phyloP scores from a whole-genome alignment of 495 filamentous ascomycete species.

The Talaromyces liani region DNA sequence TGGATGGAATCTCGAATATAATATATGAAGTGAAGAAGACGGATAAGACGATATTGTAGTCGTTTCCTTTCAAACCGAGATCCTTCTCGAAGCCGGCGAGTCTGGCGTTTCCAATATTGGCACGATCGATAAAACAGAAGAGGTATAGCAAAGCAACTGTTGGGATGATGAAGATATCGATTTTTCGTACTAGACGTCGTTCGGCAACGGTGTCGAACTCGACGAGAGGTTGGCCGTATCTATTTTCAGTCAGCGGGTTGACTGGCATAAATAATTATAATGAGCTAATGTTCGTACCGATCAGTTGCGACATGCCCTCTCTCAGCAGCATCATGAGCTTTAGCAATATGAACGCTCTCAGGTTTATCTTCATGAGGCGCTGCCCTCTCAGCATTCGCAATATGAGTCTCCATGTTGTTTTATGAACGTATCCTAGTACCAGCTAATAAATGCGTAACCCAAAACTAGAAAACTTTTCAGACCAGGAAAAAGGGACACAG shows the following conservation, averaged over 20 bases:
- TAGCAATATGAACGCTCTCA: not conserved
- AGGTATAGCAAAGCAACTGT: conserved; percentile 42
- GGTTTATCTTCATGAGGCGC: not conserved
- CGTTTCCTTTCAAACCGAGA: conserved; percentile 27
- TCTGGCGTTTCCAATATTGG: conserved; percentile 49
- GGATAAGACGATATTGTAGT: conserved; percentile 28
- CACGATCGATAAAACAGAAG: conserved; percentile 50
- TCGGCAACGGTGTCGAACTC: conserved; percentile 55
- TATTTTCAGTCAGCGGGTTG: not conserved
- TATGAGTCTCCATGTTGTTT: not conserved
- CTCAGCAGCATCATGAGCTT: conserved; percentile 44
- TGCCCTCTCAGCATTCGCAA: not conserved
- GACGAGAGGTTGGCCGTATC: conserved; percentile 29
- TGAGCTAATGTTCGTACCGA: conserved; percentile 27
- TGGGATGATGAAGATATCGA: conserved; percentile 40
- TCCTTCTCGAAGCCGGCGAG: conserved; percentile 37
- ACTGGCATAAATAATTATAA: not conserved
- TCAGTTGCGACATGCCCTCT: conserved; percentile 55
- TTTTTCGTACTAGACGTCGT: conserved; percentile 38
- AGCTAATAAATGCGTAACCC: not conserved
- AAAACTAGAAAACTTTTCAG: not conserved
- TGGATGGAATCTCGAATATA: conserved; percentile 61
- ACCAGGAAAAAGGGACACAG: not conserved
- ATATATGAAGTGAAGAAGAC: conserved; percentile 42
- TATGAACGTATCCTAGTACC: not conserved